Conservation (phyloP, 1,139 yeast genomes). For the Debaryomycetaceae sp. region DNA sequence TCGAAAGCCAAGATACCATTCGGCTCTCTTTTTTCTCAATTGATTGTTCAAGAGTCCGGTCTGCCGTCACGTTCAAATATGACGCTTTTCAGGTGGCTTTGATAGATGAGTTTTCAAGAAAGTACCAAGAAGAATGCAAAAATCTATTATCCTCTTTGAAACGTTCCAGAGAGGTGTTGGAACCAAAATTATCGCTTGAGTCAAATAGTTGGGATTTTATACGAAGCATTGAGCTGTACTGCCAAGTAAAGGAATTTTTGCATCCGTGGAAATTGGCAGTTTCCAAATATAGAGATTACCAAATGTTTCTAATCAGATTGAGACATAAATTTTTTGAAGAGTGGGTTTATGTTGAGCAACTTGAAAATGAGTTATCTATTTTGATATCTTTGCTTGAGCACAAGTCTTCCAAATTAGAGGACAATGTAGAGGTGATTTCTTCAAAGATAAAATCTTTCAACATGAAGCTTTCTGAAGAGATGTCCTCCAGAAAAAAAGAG, state of each 20-base stretch:
- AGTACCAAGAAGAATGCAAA: constrained; percentile 18
- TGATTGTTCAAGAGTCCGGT: constrained; percentile 53
- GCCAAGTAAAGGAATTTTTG: constrained; percentile 12
- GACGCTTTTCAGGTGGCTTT: constrained; percentile 54
- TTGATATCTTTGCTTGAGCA: constrained; percentile 40
- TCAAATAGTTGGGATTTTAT: constrained; percentile 15
- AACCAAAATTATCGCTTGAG: constrained; percentile 18
- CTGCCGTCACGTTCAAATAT: constrained; percentile 52
- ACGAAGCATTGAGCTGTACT: constrained; percentile 14
- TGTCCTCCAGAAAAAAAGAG: constrained; percentile 20
- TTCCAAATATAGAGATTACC: constrained; percentile 34
- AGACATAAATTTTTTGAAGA: constrained; percentile 48
- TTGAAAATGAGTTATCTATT: constrained; percentile 49
- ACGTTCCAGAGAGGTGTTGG: constrained; percentile 14
- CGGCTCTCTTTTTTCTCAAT: constrained; percentile 22
- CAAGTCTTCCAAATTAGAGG: constrained; percentile 38
- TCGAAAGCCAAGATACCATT: constrained; percentile 33
- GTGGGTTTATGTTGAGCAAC: constrained; percentile 66
- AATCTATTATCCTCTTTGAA: constrained; percentile 14
- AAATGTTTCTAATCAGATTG: constrained; percentile 40
- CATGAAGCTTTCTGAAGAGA: constrained; percentile 32
- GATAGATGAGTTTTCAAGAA: constrained; percentile 39
- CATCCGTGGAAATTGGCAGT: constrained; percentile 27
- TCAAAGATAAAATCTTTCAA: constrained; percentile 44
- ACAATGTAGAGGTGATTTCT: constrained; percentile 39